Conservation (phyloP, 2,329 filamentous ascomycete species). For the Ustilaginoidea virens region DNA sequence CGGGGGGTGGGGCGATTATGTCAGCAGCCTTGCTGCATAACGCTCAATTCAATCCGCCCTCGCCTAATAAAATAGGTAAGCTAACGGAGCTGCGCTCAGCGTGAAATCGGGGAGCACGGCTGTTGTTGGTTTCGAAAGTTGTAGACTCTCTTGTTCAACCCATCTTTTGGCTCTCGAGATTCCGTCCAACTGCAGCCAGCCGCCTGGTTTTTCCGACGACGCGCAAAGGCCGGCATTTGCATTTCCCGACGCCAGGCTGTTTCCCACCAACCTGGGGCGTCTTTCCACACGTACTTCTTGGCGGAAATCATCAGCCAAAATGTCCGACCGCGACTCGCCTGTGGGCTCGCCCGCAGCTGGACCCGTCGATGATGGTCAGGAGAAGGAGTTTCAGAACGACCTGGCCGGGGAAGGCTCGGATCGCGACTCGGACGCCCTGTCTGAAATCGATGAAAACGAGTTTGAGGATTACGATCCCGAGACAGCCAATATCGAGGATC, state of each 20-base stretch:
- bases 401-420: constrained; percentile 30
- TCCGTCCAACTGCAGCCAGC: too few relatives aligned
- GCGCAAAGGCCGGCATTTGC: too few relatives aligned
- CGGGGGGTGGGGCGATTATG: constrained; percentile 12
- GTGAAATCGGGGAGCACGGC: too few relatives aligned
- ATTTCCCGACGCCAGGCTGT: too few relatives aligned
- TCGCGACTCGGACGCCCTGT: constrained; percentile 43
- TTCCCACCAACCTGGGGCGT: too few relatives aligned
- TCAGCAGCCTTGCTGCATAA: constrained; percentile 10
- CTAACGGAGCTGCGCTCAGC: not conserved
- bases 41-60: too few relatives aligned
- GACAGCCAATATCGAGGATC: constrained; percentile 46
- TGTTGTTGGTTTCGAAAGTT: not conserved
- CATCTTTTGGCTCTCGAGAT: not conserved
- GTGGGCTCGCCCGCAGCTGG: constrained; percentile 21
- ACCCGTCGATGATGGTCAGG: constrained; percentile 24
- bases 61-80: too few relatives aligned
- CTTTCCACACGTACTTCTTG: not conserved
- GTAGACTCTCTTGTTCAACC: constrained; percentile 1
- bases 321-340: constrained; percentile 32
- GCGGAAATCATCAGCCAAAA: constrained; percentile 8
- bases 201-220: too few relatives aligned
- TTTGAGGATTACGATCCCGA: constrained; percentile 55
- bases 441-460: constrained; percentile 54
- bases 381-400: constrained; percentile 26